A percentile compares a stretch with the other conserved stretches of the same genome.
Conservation (phyloP, 176 grass and related monocot species). For the Phragmites australis region DNA sequence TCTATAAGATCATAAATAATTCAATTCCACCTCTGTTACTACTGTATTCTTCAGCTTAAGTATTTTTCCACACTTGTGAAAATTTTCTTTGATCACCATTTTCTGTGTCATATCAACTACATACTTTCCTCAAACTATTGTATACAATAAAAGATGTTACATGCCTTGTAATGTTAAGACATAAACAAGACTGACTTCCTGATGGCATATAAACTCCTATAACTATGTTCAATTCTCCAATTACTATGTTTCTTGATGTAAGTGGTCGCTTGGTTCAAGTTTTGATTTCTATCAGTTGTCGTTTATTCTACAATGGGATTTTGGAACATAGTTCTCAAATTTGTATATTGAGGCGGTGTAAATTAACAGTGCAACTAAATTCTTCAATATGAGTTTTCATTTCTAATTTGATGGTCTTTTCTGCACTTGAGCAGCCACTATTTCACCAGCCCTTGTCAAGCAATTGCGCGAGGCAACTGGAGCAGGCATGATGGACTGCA, state of each 20-base stretch:
- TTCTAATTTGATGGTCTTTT: slow-evolving; percentile 45
- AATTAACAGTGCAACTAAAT: not conserved
- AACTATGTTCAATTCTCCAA: not conserved
- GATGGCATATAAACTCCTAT: not conserved
- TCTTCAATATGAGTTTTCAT: not conserved
- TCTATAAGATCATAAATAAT: slow-evolving; percentile 20
- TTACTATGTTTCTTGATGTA: slow-evolving; percentile 7
- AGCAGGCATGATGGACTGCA: slow-evolving; percentile 99
- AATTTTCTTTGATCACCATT: not conserved
- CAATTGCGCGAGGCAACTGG: slow-evolving; percentile 96
- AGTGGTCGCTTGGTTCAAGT: not conserved
- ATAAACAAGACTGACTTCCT: slow-evolving; percentile 17
- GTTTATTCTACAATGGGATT: slow-evolving; percentile 14
- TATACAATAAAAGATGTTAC: slow-evolving; percentile 5
- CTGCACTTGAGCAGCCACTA: slow-evolving; percentile 62
- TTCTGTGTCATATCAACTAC: slow-evolving; percentile 9
- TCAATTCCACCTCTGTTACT: not conserved
- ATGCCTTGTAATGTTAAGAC: not conserved
- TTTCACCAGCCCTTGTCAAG: slow-evolving; percentile 87
- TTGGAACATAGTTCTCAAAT: slow-evolving; percentile 9
- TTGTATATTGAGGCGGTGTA: slow-evolving; percentile 11
- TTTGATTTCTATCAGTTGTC: not conserved
- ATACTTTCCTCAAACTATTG: slow-evolving; percentile 19
- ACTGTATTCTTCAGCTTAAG: not conserved
- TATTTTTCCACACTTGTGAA: not conserved